phyloP scores from a whole-genome alignment of 768 basidiomycete genomes.

The Tylopilus subfusipes region DNA sequence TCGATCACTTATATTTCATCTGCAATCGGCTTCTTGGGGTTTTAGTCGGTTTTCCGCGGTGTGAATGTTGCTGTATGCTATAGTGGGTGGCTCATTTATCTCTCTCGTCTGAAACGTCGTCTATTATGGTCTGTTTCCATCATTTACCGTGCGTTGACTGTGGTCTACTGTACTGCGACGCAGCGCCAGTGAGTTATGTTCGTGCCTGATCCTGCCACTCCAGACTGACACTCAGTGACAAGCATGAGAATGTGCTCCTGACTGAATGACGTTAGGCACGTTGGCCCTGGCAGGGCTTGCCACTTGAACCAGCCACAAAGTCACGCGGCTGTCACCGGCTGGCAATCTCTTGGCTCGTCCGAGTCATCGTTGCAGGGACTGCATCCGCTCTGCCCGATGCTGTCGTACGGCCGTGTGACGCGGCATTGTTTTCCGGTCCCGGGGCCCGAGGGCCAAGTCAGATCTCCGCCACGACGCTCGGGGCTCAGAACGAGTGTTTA shows the following conservation, averaged over 20 bases:
- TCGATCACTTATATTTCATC: constrained; percentile 12
- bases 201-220: constrained; percentile 1
- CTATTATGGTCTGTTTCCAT: constrained; percentile 3
- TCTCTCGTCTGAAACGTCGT: constrained; percentile 12
- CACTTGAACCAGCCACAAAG: neutral
- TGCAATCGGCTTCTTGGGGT: constrained; percentile 13
- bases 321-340: constrained; percentile 5
- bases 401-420: constrained; percentile 5
- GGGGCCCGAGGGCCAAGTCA: constrained; percentile 25
- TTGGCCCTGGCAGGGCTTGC: neutral
- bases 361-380: constrained; percentile 8
- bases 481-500: constrained; percentile 4
- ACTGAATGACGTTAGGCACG: neutral
- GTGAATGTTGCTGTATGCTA: constrained; percentile 1
- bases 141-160: neutral
- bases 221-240: constrained; percentile 10
- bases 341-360: neutral
- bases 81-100: neutral
- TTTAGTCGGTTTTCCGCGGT: constrained; percentile 26
- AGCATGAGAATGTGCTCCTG: neutral
- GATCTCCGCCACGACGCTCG: constrained; percentile 11
- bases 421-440: constrained; percentile 18
- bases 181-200: neutral
- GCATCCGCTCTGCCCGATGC: constrained; percentile 1
- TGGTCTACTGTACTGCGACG: neutral